phyloP scores from a whole-genome alignment of 768 basidiomycete genomes.

The Phylloporus rhodoxanthus region DNA sequence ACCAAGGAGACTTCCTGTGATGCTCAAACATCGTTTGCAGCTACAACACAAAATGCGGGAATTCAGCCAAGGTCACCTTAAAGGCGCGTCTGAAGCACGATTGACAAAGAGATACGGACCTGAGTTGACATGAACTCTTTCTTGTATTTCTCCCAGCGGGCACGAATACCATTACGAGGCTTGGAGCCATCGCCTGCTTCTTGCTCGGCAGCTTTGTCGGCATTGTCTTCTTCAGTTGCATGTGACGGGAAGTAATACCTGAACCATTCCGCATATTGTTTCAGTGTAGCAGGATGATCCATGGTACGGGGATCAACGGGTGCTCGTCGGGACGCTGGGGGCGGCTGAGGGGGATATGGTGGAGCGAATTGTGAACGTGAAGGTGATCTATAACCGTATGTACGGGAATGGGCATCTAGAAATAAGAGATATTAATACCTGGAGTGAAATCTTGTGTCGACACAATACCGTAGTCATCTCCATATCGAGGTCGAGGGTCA shows the following conservation, averaged over 20 bases:
- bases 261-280: slow-evolving; percentile 88
- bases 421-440: slow-evolving; percentile 9
- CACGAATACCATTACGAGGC: slow-evolving; percentile 77
- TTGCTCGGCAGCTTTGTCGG: slow-evolving; percentile 79
- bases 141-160: slow-evolving; percentile 90
- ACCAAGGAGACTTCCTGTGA: slow-evolving; percentile 95
- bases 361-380: slow-evolving; percentile 48
- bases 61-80: slow-evolving; percentile 19
- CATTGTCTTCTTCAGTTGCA: slow-evolving; percentile 75
- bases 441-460: background rate
- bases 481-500: slow-evolving; percentile 77
- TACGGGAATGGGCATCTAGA: slow-evolving; percentile 60
- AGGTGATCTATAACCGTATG: slow-evolving; percentile 58
- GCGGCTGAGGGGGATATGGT: slow-evolving; percentile 36
- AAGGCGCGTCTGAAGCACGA: slow-evolving; percentile 9
- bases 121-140: slow-evolving; percentile 83
- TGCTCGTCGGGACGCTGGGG: slow-evolving; percentile 49
- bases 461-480: slow-evolving; percentile 71
- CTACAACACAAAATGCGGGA: slow-evolving; percentile 48
- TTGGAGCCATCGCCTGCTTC: slow-evolving; percentile 78
- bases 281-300: slow-evolving; percentile 74
- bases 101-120: slow-evolving; percentile 48
- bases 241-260: slow-evolving; percentile 68
- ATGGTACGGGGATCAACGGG: slow-evolving; percentile 78
- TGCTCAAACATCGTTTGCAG: slow-evolving; percentile 94